Conservation (phyloP, 2,329 filamentous ascomycete species). For the Pestalotiopsis fici region DNA sequence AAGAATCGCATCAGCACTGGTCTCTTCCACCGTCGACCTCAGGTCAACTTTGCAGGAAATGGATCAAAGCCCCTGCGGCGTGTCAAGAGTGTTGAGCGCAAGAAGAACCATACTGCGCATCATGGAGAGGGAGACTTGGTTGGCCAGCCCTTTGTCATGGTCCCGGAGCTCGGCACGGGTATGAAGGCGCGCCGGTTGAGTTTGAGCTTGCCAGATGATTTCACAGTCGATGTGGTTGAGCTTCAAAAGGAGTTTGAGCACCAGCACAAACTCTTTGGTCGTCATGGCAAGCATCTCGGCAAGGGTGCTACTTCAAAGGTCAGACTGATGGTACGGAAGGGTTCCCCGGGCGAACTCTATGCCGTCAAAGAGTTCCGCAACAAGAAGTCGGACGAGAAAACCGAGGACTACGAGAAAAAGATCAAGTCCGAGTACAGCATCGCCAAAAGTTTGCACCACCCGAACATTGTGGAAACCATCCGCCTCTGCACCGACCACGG, state of each 20-base stretch:
- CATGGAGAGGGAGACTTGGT: constrained; percentile 20
- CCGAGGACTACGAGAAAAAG: constrained; percentile 80
- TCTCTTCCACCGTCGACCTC: constrained; percentile 44
- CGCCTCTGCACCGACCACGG: constrained; percentile 73
- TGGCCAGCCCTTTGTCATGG: constrained; percentile 55
- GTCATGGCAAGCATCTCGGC: constrained; percentile 74
- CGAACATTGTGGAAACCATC: constrained; percentile 82
- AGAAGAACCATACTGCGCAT: constrained; percentile 19
- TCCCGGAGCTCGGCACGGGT: constrained; percentile 71
- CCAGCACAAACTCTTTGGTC: constrained; percentile 69
- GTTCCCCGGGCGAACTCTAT: constrained; percentile 64
- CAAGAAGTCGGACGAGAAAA: constrained; percentile 68
- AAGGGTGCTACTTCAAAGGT: constrained; percentile 84
- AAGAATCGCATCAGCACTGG: constrained; percentile 56
- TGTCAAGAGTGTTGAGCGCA: constrained; percentile 29
- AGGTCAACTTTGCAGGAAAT: constrained; percentile 44
- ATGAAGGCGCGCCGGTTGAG: constrained; percentile 80
- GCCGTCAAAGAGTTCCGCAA: constrained; percentile 88
- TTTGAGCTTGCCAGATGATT: constrained; percentile 72
- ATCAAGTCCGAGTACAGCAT: constrained; percentile 91
- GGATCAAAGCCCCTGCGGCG: constrained; percentile 24
- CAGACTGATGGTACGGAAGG: constrained; percentile 75
- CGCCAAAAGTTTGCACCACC: constrained; percentile 80
- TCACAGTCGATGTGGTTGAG: constrained; percentile 70
- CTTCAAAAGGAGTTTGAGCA: constrained; percentile 71